These are phyloP conservation scores for Aurinia saxatilis DNA, from an alignment of 345 rosid species.

Conservation along the genomic window DNA sequence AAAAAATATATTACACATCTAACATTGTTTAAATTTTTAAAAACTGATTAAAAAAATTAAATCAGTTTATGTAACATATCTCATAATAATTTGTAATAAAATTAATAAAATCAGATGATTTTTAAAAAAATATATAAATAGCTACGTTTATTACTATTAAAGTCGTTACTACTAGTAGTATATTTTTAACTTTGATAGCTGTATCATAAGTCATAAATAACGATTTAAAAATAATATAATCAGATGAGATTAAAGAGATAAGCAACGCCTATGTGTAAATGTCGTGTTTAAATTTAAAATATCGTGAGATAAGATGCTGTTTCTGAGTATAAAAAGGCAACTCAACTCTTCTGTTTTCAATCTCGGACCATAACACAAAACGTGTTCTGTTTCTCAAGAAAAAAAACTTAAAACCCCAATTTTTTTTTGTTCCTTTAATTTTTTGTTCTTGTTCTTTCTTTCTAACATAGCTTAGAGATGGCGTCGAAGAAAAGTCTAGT, in stretches of 20 bases:
- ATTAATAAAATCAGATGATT: too few relatives aligned
- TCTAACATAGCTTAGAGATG: constrained; percentile 30
- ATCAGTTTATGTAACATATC: too few relatives aligned
- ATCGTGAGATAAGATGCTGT: constrained; percentile 23
- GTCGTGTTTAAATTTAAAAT: constrained; percentile 2
- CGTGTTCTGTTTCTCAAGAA: background rate
- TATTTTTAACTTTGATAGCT: background rate
- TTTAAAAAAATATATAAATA: too few relatives aligned
- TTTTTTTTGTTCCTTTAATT: background rate
- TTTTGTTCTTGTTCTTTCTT: background rate
- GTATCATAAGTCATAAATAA: constrained; percentile 1
- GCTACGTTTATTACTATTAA: background rate
- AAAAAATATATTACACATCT: too few relatives aligned
- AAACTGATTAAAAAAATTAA: too few relatives aligned
- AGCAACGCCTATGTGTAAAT: constrained; percentile 17
- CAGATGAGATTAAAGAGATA: constrained; percentile 5
- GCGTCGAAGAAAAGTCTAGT: constrained; percentile 64
- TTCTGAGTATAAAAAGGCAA: constrained; percentile 22
- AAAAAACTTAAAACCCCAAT: too few relatives aligned
- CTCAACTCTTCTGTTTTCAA: constrained; percentile 4
- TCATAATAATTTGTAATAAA: too few relatives aligned
- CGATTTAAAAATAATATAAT: background rate
- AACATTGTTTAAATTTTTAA: too few relatives aligned
- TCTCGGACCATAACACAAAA: constrained; percentile 10
- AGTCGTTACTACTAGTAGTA: background rate